A percentile compares a stretch with the other conserved stretches of the same genome.
phyloP scores from a whole-genome alignment of 192 early-diverging fungal genomes.

The Linnemannia hyalina region DNA sequence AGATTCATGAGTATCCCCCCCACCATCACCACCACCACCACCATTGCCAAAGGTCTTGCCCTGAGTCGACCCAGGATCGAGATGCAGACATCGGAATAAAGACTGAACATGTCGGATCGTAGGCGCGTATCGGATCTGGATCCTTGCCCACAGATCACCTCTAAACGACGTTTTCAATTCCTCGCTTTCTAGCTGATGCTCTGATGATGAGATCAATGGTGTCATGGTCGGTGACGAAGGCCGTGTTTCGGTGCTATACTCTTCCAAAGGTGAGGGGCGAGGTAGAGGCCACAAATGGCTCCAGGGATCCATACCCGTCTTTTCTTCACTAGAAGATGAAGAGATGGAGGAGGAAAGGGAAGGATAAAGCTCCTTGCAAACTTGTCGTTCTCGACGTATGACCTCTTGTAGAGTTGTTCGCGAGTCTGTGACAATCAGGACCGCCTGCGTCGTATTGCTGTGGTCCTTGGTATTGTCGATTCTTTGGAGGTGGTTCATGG shows the following conservation, averaged over 20 bases:
- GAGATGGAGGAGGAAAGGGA: neutral
- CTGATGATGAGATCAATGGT: neutral
- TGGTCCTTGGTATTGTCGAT: neutral
- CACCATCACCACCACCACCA: neutral
- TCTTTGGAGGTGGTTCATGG: slow-evolving; percentile 28
- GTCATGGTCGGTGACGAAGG: slow-evolving; percentile 11
- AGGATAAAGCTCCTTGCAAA: neutral
- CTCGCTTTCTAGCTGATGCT: neutral
- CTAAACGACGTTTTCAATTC: neutral
- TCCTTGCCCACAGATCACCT: slow-evolving; percentile 32
- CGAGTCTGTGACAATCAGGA: slow-evolving; percentile 29
- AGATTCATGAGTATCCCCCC: neutral
- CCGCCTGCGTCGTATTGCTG: neutral
- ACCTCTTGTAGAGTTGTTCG: neutral
- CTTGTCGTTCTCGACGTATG: slow-evolving; percentile 22
- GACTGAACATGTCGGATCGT: slow-evolving; percentile 29
- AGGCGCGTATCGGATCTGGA: slow-evolving; percentile 48
- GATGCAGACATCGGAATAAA: slow-evolving; percentile 35
- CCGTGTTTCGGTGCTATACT: slow-evolving; percentile 29
- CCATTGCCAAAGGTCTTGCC: slow-evolving; percentile 30
- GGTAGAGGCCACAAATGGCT: slow-evolving; percentile 17
- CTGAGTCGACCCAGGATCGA: slow-evolving; percentile 11
- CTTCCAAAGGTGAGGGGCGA: neutral
- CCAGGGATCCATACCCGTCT: slow-evolving; percentile 7
- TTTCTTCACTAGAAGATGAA: neutral